These are phyloP conservation scores for Cyclanthera cordifolia DNA, from an alignment of 306 rosid genomes.

Conservation along the genomic window DNA sequence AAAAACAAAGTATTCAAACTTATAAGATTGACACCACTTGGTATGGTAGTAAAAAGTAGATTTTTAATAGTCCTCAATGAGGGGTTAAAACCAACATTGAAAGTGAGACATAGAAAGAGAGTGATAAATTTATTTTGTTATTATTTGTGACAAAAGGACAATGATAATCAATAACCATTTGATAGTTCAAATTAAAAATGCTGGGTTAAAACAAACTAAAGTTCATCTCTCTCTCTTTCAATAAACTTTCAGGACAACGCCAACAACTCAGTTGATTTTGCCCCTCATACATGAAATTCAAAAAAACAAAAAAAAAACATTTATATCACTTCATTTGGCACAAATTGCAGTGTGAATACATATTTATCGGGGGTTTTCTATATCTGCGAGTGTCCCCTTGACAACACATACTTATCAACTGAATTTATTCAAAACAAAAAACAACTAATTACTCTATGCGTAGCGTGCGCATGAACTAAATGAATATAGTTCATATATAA, in stretches of 20 bases:
- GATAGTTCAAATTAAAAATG: not conserved
- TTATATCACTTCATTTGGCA: not conserved
- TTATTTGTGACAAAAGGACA: not conserved
- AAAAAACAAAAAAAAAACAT: no score
- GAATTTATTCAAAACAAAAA: not conserved
- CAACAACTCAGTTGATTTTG: not conserved
- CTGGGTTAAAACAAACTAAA: not conserved
- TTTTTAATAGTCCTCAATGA: not conserved
- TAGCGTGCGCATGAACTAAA: not conserved
- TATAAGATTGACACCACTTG: not conserved
- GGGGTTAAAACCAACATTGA: not conserved
- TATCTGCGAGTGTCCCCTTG: no score
- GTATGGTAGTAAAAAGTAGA: not conserved
- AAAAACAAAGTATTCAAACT: constrained; percentile 3
- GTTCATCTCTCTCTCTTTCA: not conserved
- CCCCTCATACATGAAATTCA: not conserved
- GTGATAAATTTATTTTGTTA: no score
- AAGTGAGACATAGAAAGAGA: no score
- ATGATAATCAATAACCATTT: not conserved
- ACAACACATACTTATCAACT: not conserved
- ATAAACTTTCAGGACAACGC: not conserved
- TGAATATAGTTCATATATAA: not conserved
- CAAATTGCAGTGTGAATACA: not conserved
- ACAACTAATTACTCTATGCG: not conserved
- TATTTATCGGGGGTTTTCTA: no score